These are phyloP conservation scores for Blastocystis sp. DNA, from an alignment of 352 stramenopile genomes.

Conservation along the genomic window DNA sequence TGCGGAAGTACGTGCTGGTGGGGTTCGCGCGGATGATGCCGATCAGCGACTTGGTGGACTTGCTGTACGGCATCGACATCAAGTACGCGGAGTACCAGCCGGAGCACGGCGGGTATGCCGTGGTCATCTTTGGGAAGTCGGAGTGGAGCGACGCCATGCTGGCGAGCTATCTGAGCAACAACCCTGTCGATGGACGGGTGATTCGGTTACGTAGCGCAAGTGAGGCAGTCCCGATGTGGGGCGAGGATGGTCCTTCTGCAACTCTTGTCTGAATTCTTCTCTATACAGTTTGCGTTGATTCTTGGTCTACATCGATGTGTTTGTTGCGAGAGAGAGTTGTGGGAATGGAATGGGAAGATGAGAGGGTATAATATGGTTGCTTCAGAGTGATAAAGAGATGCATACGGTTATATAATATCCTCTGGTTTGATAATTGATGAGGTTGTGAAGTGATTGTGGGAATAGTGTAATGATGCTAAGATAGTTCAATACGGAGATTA, in stretches of 20 bases:
- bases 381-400: too few species aligned
- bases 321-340: not conserved
- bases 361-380: too few species aligned
- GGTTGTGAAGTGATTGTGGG: too few species aligned
- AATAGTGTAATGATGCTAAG: too few species aligned
- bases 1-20: not conserved
- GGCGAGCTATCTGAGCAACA: not conserved
- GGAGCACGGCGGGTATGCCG: not conserved
- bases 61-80: constrained; percentile 33
- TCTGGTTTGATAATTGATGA: too few species aligned
- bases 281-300: not conserved
- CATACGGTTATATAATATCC: too few species aligned
- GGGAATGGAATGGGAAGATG: too few species aligned
- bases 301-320: not conserved
- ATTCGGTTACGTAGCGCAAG: not conserved
- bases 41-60: constrained; percentile 21
- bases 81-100: not conserved
- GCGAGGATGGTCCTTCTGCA: not conserved
- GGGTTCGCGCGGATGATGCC: not conserved
- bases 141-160: constrained; percentile 39
- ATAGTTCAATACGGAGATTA: too few species aligned
- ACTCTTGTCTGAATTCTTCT: constrained; percentile 15
- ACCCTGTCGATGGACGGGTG: not conserved
- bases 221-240: not conserved
- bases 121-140: constrained; percentile 3